Percentiles rank a stretch among this genome's conserved stretches.
phyloP scores from a whole-genome alignment of 2,329 filamentous ascomycete species.

The Atkinsonella texensis region DNA sequence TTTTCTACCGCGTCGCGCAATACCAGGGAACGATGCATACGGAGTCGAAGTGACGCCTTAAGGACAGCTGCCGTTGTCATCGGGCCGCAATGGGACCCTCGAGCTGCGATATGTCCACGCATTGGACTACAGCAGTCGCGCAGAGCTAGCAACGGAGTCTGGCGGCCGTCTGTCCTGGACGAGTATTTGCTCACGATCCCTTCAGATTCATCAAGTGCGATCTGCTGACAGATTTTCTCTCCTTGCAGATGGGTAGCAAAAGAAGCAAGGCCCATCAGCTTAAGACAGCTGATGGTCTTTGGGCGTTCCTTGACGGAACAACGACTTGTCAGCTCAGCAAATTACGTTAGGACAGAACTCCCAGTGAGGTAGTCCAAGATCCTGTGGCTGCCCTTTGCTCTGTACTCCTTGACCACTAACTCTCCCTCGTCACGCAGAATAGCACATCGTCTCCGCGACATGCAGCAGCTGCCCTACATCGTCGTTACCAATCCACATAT shows the following conservation, averaged over 20 bases:
- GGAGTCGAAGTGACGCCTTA: conserved; percentile 14
- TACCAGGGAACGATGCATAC: conserved; percentile 29
- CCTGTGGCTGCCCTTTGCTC: neutral
- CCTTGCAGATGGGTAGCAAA: conserved; percentile 72
- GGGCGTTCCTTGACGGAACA: conserved; percentile 84
- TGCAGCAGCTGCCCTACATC: conserved; percentile 91
- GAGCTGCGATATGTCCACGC: neutral
- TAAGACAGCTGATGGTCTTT: conserved; percentile 95
- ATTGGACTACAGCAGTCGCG: conserved; percentile 8
- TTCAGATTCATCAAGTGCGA: neutral
- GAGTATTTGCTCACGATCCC: conserved; percentile 34
- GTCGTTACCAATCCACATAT: conserved; percentile 94
- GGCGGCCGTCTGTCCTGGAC: conserved; percentile 52
- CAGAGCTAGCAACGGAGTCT: conserved; percentile 27
- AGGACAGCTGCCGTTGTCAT: conserved; percentile 6
- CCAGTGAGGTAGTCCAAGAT: conserved; percentile 13
- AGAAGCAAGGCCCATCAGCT: conserved; percentile 86
- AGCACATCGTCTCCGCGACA: conserved; percentile 89
- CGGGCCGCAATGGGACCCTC: neutral
- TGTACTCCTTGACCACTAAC: neutral
- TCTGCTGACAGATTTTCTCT: conserved; percentile 6
- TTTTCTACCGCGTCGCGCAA: conserved; percentile 32
- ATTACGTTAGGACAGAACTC: conserved; percentile 92
- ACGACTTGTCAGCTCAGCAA: conserved; percentile 83
- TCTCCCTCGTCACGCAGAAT: conserved; percentile 39